Base-by-base conservation (phyloP, 2,329 filamentous ascomycete genomes). In the Orbilia blumenaviensis region DNA sequence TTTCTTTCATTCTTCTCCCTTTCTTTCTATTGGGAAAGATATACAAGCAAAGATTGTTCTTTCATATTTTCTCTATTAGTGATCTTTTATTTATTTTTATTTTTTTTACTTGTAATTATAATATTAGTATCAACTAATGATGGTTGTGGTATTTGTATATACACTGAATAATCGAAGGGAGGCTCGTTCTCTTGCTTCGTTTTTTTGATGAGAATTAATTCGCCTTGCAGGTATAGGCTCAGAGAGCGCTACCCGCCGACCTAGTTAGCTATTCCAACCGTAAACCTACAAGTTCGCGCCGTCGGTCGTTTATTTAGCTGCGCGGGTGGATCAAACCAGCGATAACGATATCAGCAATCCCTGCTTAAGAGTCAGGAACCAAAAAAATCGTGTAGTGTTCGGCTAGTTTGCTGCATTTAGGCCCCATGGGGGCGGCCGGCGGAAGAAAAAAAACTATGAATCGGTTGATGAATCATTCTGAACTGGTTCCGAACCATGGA, bases 341-440 rank as follows among this genome's bases (percentile, higher is more conserved):
- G 52, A 56, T 56, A 38, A 56, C 32, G 32, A 56, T 56, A 38
- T 25, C 52, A 10, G 32, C 5, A 21, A 56, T 9, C 52, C 52
- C 32, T 56, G 52, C 12, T 56, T 56, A 38, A 38, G 52, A 56
- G 52, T 56, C 52, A 56, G 52, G 52, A 56, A 56, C 52, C 52
- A 56, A 38, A 38, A 21, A 14, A 14, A 46, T 5, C 2, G 5
- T 38, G 32, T 23, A 6, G 5, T 38, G 32, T 23, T 56, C 32
- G 32, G 32, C 12, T 38, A 10, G 52, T 23, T 36, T 56, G 29
- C 29, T 38, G 32, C 12, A 38, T 56, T 38, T 9, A 32, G 52
- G 48, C n/a, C n/a, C n/a, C n/a, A 48, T 48, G 21, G 42, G 9
- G 18, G 21, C 18, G 3, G 14, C 36, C 21, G 25, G 25, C 46